Base-by-base conservation (phyloP, 495 filamentous ascomycete genomes). In the Penicillium paradoxum region DNA sequence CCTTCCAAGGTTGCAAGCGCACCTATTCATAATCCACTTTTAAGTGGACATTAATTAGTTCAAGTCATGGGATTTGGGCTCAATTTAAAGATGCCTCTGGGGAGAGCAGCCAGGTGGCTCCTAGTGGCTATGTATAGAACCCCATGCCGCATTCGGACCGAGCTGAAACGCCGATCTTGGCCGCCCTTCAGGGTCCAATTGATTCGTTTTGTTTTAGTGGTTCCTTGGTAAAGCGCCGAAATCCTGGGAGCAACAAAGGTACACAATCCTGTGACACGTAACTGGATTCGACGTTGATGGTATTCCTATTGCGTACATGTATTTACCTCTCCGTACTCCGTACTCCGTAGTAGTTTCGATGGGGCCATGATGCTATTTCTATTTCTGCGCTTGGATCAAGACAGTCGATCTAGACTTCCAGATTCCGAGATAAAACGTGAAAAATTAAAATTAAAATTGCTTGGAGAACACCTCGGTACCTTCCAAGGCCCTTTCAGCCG, bases 161-260 rank as follows among this genome's bases (percentile, higher is more conserved):
- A 42, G 39, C 30, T 40, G 49, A 51, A 51, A 51, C 38, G 46
- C 34, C 46, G 49, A 27, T 51, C 49, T 41, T 42, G 38, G 49
- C 49, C 14, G 21, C 39, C 42, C 43, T 43, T 43, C 49, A 51
- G 49, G 49, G 49, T 51, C 49, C 39, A 51, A 25, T 19, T 33
- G 14, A 17, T 25, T 27, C 8, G 34, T 15, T 33, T 36, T 4
- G 33, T 17, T 25, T 15, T 4, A 3, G 14, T 25, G 15, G 15
- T 32, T 6, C n/a, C n/a, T 37, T 37, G n/a, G 34, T 14, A 34
- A 14, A 1, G 14, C 14, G 14, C 7, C 9, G 14, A 14, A 34
- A 34, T 34, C 14, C 19, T 14, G 9, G 19, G 10, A 40, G 18
- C 22, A 6, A 14, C 19, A 40, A 13, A 19, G 36, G 15, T 7